Conservation (phyloP, 371 early-diverging fungal genomes). For the Mucor indicus region DNA sequence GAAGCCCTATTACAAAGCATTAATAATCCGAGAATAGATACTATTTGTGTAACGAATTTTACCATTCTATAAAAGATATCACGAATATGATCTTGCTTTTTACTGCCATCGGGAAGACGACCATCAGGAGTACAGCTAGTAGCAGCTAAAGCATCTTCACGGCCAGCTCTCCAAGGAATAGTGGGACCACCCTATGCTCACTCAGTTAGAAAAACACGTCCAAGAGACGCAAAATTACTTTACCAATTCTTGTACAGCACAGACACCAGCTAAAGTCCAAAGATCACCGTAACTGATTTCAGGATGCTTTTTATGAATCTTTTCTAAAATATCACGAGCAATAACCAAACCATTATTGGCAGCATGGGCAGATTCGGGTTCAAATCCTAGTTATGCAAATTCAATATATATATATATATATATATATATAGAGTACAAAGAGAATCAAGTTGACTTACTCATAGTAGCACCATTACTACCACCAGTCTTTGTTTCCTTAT, state of each 20-base stretch:
- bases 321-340: slow-evolving; percentile 81
- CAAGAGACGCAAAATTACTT: not conserved
- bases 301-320: slow-evolving; percentile 82
- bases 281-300: slow-evolving; percentile 88
- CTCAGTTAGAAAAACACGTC: not conserved
- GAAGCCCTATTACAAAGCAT: slow-evolving; percentile 57
- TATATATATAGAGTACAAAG: no score
- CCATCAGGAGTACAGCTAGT: slow-evolving; percentile 79
- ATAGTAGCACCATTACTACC: slow-evolving; percentile 84
- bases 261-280: slow-evolving; percentile 92
- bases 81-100: slow-evolving; percentile 74
- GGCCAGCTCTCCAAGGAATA: slow-evolving; percentile 88
- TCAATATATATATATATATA: slow-evolving; percentile 1
- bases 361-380: slow-evolving; percentile 71
- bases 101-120: slow-evolving; percentile 86
- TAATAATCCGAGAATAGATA: not conserved
- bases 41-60: not conserved
- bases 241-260: slow-evolving; percentile 85
- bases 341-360: slow-evolving; percentile 87
- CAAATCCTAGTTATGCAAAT: slow-evolving; percentile 40
- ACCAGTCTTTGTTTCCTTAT: slow-evolving; percentile 61
- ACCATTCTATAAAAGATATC: slow-evolving; percentile 90
- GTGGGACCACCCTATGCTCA: slow-evolving; percentile 71
- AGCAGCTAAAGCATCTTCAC: slow-evolving; percentile 56
- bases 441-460: slow-evolving; percentile 36